phyloP scores from a whole-genome alignment of 257 asterid species.

The Solanum corneliomulleri region DNA sequence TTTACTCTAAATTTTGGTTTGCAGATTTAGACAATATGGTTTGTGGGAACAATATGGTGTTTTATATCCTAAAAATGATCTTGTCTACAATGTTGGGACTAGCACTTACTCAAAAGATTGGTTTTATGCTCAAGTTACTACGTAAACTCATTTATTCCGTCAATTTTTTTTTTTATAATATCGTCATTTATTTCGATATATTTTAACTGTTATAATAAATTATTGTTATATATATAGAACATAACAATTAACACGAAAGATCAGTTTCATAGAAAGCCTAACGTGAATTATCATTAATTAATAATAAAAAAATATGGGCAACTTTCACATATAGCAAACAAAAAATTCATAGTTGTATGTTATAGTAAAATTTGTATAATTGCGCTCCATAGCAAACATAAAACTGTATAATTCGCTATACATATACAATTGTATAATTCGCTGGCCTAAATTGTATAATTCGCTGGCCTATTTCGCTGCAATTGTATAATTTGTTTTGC shows the following conservation, averaged over 20 bases:
- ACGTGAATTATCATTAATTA: neutral
- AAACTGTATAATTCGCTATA: too few species aligned
- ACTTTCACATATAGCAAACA: too few species aligned
- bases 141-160: neutral
- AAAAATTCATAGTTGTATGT: too few species aligned
- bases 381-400: too few species aligned
- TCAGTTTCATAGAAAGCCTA: neutral
- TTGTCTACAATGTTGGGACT: slow-evolving; percentile 30
- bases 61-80: slow-evolving; percentile 22
- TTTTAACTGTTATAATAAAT: neutral
- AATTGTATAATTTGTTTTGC: too few species aligned
- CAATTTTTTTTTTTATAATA: neutral
- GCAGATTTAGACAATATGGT: slow-evolving; percentile 58
- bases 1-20: neutral
- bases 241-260: neutral
- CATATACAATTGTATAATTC: too few species aligned
- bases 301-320: too few species aligned
- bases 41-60: slow-evolving; percentile 41
- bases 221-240: neutral
- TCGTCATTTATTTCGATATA: neutral
- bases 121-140: slow-evolving; percentile 52
- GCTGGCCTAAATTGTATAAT: too few species aligned
- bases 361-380: too few species aligned
- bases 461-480: too few species aligned
- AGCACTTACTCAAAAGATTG: slow-evolving; percentile 39